Evolutionary conservation across 202 grass and related monocot species (phyloP).

Genomic region (Zoysia matrella): DNA sequence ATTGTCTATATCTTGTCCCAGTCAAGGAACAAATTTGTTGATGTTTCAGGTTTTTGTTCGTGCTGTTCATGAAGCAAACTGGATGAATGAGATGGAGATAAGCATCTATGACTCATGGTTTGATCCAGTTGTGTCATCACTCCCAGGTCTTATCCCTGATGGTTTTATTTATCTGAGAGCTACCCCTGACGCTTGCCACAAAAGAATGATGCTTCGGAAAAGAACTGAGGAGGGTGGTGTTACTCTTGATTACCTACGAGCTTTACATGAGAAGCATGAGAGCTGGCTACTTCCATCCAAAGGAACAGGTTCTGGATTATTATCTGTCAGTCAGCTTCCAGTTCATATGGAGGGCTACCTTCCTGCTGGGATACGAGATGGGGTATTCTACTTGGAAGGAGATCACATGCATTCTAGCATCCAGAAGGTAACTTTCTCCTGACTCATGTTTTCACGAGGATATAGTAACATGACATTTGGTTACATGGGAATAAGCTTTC

Average conservation of each 20-base stretch:
- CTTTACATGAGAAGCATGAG: too few species aligned
- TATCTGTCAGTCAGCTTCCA: conserved; percentile 76
- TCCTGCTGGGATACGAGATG: conserved; percentile 72
- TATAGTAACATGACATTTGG: background rate
- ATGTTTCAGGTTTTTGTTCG: conserved; percentile 78
- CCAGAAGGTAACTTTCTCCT: conserved; percentile 63
- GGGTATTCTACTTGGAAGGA: conserved; percentile 8
- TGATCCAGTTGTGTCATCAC: conserved; percentile 81
- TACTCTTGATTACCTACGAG: too few species aligned
- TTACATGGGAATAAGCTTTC: conserved; percentile 29
- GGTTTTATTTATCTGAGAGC: conserved; percentile 93
- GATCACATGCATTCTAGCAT: conserved; percentile 7
- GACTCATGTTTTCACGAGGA: background rate
- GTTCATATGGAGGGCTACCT: conserved; percentile 58
- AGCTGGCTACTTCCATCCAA: conserved; percentile 49
- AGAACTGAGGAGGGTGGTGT: conserved; percentile 18
- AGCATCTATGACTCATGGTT: conserved; percentile 96
- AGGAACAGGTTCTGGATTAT: conserved; percentile 49
- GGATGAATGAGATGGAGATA: conserved; percentile 23
- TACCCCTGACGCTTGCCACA: conserved; percentile 79
- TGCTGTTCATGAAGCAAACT: conserved; percentile 86
- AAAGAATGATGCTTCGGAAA: conserved; percentile 73
- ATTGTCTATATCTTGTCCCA: background rate
- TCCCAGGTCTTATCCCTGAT: conserved; percentile 82
- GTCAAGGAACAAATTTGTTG: background rate